Conservation (phyloP, 169 alveolate genomes). For the Plasmodium gaboni region DNA sequence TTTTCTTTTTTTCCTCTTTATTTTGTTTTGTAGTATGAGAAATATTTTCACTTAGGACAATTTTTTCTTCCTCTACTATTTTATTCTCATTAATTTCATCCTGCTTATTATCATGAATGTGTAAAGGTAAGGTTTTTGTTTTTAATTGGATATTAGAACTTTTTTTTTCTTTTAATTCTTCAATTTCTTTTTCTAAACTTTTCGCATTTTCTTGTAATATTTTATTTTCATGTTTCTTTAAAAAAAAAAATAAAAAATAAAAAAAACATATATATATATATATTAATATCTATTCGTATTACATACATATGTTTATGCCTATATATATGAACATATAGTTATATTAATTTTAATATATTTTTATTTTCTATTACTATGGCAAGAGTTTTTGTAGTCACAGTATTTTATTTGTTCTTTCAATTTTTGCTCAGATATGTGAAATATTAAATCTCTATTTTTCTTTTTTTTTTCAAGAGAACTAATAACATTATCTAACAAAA, state of each 20-base stretch:
- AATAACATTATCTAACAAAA: conserved; percentile 37
- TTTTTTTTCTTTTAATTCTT: conserved; percentile 9
- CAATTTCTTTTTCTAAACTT: conserved; percentile 34
- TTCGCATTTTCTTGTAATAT: conserved; percentile 32
- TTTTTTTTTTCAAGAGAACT: conserved; percentile 59
- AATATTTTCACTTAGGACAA: not conserved
- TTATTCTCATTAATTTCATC: not conserved
- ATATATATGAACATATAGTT: not conserved
- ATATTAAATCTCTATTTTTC: conserved; percentile 32
- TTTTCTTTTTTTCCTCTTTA: not conserved
- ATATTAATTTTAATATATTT: not conserved
- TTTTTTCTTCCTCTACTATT: not conserved
- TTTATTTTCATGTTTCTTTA: conserved; percentile 50
- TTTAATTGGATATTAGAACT: not conserved
- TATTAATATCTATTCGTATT: not conserved
- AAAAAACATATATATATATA: not conserved
- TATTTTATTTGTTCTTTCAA: conserved; percentile 38
- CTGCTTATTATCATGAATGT: not conserved
- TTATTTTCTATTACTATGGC: conserved; percentile 26
- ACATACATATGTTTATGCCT: not conserved
- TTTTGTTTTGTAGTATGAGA: not conserved
- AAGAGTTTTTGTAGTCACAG: conserved; percentile 15
- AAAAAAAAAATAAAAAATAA: not conserved
- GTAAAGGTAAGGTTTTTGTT: not conserved
- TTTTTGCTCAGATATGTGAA: conserved; percentile 34